Conservation (phyloP, 2,329 filamentous ascomycete species). For the Pleomassaria siparia region DNA sequence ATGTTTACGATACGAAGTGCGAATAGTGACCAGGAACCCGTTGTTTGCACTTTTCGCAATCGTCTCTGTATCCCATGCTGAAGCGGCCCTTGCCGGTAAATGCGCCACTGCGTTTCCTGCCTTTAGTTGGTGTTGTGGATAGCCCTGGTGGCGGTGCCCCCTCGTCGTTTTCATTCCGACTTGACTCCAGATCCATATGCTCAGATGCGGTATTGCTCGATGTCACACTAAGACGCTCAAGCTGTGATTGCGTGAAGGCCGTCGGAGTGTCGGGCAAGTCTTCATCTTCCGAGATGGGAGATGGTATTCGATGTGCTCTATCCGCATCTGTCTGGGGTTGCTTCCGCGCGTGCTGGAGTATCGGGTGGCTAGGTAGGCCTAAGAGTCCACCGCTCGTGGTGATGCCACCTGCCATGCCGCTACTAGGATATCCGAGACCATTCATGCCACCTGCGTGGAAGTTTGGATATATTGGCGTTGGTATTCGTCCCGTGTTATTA, state of each 20-base stretch:
- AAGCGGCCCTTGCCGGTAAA: conserved; percentile 43
- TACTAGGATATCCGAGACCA: conserved; percentile 31
- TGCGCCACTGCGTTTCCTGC: conserved; percentile 43
- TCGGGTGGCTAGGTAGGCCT: conserved; percentile 9
- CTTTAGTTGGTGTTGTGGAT: conserved; percentile 28
- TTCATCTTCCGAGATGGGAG: conserved; percentile 45
- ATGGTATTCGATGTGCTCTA: conserved; percentile 40
- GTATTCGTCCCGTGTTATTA: conserved; percentile 35
- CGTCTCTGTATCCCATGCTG: conserved; percentile 52
- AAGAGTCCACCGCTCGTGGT: conserved; percentile 14
- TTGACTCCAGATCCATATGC: conserved; percentile 33
- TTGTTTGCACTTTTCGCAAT: conserved; percentile 52
- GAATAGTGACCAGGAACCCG: conserved; percentile 54
- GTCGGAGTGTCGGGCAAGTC: conserved; percentile 41
- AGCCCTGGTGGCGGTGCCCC: conserved; percentile 13
- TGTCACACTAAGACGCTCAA: conserved; percentile 41
- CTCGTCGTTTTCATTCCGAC: conserved; percentile 7
- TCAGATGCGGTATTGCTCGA: conserved; percentile 26
- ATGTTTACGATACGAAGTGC: conserved; percentile 44
- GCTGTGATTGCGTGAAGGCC: conserved; percentile 39
- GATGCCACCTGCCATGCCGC: conserved; percentile 28
- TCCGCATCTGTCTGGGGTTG: conserved; percentile 24
- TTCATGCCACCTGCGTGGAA: conserved; percentile 27
- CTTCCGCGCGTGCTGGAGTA: conserved; percentile 17
- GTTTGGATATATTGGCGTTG: conserved; percentile 43